A percentile compares a stretch with the other conserved stretches of the same genome.
These are phyloP conservation scores for Pyrrhoderma noxium DNA, from an alignment of 1,284 basidiomycete species.

Conservation along the genomic window DNA sequence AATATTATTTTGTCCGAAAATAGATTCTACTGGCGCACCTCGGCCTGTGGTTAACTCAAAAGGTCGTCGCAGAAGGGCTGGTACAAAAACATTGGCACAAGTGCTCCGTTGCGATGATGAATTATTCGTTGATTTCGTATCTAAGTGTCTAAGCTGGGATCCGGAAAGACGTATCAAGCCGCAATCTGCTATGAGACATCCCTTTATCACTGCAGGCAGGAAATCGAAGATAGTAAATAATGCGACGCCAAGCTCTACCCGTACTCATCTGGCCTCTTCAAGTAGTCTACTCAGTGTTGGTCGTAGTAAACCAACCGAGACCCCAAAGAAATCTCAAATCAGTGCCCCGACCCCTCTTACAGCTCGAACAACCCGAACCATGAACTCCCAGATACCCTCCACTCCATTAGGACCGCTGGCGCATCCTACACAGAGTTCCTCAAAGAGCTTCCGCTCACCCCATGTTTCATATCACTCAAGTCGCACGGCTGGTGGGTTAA, in stretches of 20 bases:
- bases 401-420: conserved; percentile 47
- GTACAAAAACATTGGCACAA: conserved; percentile 82
- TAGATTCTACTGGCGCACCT: conserved; percentile 89
- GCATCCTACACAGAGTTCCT: conserved; percentile 30
- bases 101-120: conserved; percentile 88
- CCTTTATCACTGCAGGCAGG: conserved; percentile 70
- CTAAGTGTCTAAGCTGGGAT: conserved; percentile 97
- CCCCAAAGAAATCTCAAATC: conserved; percentile 80
- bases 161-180: conserved; percentile 95
- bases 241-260: conserved; percentile 39
- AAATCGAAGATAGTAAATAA: conserved; percentile 40
- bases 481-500: conserved; percentile 32
- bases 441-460: conserved; percentile 34
- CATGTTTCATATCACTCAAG: conserved; percentile 38
- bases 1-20: neutral
- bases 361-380: conserved; percentile 57
- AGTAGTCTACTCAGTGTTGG: conserved; percentile 36
- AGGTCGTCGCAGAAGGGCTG: conserved; percentile 86
- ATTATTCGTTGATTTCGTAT: conserved; percentile 86
- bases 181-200: conserved; percentile 86
- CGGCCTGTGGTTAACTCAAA: conserved; percentile 95
- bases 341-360: conserved; percentile 78
- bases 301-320: conserved; percentile 57
- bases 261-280: conserved; percentile 47
- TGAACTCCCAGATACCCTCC: conserved; percentile 42